Conservation (phyloP, 1,284 basidiomycete species). For the Polyporus tsugae region DNA sequence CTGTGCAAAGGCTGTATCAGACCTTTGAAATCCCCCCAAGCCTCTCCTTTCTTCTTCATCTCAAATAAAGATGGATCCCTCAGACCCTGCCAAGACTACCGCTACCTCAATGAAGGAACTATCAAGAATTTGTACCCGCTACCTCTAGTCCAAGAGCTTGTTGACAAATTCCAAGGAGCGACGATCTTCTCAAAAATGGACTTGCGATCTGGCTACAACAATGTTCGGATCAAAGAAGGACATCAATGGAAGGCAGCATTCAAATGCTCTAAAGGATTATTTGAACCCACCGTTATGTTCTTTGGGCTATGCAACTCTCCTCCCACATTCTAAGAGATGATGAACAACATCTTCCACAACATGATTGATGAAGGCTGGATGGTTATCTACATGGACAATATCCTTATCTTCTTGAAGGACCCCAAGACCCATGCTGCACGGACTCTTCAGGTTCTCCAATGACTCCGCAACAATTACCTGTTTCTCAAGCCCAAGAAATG, state of each 20-base stretch:
- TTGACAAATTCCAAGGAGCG: too few relatives aligned
- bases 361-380: conserved; percentile 14
- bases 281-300: conserved; percentile 43
- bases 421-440: conserved; percentile 14
- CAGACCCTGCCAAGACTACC: conserved; percentile 17
- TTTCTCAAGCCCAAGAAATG: conserved; percentile 48
- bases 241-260: conserved; percentile 33
- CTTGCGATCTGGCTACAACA: conserved; percentile 4
- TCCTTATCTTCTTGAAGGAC: conserved; percentile 14
- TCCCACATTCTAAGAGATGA: conserved; percentile 36
- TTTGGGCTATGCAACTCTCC: conserved; percentile 44
- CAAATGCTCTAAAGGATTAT: conserved; percentile 31
- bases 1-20: conserved; percentile 41
- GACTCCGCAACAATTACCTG: conserved; percentile 40
- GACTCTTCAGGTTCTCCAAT: conserved; percentile 38
- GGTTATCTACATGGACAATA: conserved; percentile 19
- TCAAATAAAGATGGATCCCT: conserved; percentile 36
- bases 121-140: neutral
- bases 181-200: neutral
- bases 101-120: neutral
- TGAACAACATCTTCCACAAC: conserved; percentile 17
- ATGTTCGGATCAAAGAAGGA: conserved; percentile 16
- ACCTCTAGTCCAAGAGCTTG: neutral
- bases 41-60: conserved; percentile 38
- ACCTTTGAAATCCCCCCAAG: conserved; percentile 39